Base-by-base conservation (phyloP, 2,329 filamentous ascomycete species). In the Trichoderma brevicompactum region DNA sequence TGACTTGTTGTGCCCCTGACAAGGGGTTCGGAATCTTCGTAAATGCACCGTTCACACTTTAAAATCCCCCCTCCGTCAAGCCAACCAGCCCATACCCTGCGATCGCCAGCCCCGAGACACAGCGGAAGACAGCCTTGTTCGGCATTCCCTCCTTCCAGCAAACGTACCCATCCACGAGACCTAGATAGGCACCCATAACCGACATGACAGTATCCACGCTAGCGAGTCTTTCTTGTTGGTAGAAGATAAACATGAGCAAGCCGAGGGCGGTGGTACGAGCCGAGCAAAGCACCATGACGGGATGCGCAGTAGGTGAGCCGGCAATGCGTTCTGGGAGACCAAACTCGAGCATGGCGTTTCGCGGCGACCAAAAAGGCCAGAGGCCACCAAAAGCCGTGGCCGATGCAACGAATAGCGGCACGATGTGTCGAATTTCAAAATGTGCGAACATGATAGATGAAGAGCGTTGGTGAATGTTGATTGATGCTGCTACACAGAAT, bases 31-130 rank as follows among this genome's bases (percentile, higher is more conserved):
- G 46, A 8, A 36, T 28, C 46, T 44, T 53, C 17, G 13, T 15
- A 36, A 34, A 41, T 15, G 15, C 44, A 17, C n/a, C 28, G 17
- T 58, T 59, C 36, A 84, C 63, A 23, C 63, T 17, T 43, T 40
- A 48, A 3, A 62, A 62, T n/a, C 41, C 54, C 8, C 52, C 38
- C 17, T 66, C 50, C 9, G 66, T 68, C 50, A 66, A 23, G 5
- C 64, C 66, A 56, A 52, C 28, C 50, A 68, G 15, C 10, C 66
- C 66, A 41, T 54, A 66, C 7, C 44, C 59, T 1, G 64, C 50
- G 7, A 68, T 66, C 19, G 60, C 34, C 64, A 63, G 44, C 23
- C 64, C 61, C 46, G 58, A 64, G 28, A 56, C 38, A 48, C 53
- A 55, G 8, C 66, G 66, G 41, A 68, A 66, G 15, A 66, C 46